phyloP scores from a whole-genome alignment of 176 grass and related monocot species.

The Elaeis guineensis region DNA sequence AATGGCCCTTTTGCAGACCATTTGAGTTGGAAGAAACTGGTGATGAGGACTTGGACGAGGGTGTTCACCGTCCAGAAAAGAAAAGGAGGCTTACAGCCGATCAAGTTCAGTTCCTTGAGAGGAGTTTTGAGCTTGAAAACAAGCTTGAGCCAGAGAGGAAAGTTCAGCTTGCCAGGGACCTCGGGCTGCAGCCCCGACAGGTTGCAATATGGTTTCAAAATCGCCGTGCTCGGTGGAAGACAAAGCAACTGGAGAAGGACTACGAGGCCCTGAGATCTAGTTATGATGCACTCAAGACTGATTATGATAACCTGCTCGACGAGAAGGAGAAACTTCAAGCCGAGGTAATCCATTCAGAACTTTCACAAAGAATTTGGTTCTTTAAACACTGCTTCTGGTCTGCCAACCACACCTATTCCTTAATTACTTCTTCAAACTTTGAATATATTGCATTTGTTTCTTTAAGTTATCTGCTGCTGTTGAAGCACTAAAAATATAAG shows the following conservation, averaged over 20 bases:
- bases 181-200: constrained; percentile 1
- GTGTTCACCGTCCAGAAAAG: neutral
- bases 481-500: too few relatives aligned
- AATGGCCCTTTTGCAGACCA: neutral
- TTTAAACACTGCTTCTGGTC: too few relatives aligned
- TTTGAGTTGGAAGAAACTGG: neutral
- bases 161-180: constrained; percentile 3
- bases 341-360: neutral
- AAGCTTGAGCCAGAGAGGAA: constrained; percentile 6
- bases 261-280: neutral
- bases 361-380: too few relatives aligned
- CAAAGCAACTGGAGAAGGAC: constrained; percentile 9
- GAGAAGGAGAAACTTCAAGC: constrained; percentile 2
- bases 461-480: too few relatives aligned
- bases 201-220: constrained; percentile 12
- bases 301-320: neutral
- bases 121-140: constrained; percentile 5
- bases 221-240: constrained; percentile 6
- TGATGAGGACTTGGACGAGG: constrained; percentile 4
- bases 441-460: too few relatives aligned
- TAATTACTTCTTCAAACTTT: too few relatives aligned
- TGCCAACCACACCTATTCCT: too few relatives aligned
- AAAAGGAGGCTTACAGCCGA: constrained; percentile 3
- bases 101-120: constrained; percentile 1
- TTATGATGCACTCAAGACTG: neutral